Conservation (phyloP, 257 asterid genomes). For the Fraxinus excelsior region DNA sequence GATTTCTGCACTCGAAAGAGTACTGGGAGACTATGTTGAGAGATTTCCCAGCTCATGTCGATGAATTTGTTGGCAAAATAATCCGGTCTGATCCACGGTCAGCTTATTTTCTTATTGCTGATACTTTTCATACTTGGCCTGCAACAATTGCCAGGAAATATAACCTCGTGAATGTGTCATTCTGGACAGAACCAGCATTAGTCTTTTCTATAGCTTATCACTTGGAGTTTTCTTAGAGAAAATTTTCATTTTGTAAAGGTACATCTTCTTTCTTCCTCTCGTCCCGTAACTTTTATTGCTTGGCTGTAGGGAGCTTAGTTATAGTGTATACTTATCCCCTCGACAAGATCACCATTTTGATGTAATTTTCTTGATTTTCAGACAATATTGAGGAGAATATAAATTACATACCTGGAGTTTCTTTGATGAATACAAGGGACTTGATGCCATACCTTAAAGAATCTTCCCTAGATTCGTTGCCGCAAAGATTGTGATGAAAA, state of each 20-base stretch:
- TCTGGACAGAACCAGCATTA: slow-evolving; percentile 53
- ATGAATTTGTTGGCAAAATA: slow-evolving; percentile 40
- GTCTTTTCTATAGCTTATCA: slow-evolving; percentile 50
- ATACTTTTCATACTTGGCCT: slow-evolving; percentile 48
- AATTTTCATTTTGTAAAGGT: slow-evolving; percentile 50
- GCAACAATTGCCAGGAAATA: slow-evolving; percentile 43
- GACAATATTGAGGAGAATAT: slow-evolving; percentile 51
- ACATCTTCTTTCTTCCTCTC: slow-evolving; percentile 7
- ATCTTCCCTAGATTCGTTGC: slow-evolving; percentile 26
- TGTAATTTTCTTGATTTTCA: slow-evolving; percentile 25
- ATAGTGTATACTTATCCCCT: too few relatives aligned
- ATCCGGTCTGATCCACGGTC: slow-evolving; percentile 34
- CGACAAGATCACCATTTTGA: not conserved
- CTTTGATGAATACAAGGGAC: slow-evolving; percentile 50
- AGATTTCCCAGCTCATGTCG: slow-evolving; percentile 40
- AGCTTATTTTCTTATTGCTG: slow-evolving; percentile 46
- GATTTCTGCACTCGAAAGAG: slow-evolving; percentile 23
- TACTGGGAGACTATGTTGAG: slow-evolving; percentile 35
- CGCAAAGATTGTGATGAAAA: slow-evolving; percentile 29
- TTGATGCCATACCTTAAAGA: slow-evolving; percentile 47
- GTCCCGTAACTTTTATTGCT: too few relatives aligned
- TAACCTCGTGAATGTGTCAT: slow-evolving; percentile 49
- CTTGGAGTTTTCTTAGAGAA: slow-evolving; percentile 34
- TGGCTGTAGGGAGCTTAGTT: too few relatives aligned
- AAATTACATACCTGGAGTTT: slow-evolving; percentile 61